These are phyloP conservation scores for Pyricularia grisea DNA, from an alignment of 2,329 filamentous ascomycete genomes.

Conservation along the genomic window DNA sequence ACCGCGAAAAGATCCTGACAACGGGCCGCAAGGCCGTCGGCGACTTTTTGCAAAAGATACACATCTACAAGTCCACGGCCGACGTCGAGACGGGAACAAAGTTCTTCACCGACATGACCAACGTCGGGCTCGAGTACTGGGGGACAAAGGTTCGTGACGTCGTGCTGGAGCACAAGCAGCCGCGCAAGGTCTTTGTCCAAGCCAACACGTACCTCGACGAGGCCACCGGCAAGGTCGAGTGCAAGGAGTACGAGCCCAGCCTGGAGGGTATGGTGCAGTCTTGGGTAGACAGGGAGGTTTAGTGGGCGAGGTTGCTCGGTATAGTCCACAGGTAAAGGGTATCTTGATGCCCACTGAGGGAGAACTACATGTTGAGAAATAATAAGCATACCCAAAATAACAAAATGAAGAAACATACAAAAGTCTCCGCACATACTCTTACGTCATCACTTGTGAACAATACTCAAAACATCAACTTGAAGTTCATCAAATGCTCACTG, in stretches of 20 bases:
- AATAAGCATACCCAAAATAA: too few species aligned
- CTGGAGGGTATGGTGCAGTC: slow-evolving; percentile 76
- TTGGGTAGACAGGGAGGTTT: slow-evolving; percentile 52
- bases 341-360: too few species aligned
- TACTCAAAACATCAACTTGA: neutral
- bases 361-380: too few species aligned
- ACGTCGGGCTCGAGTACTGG: slow-evolving; percentile 75
- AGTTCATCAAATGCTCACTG: neutral
- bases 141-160: slow-evolving; percentile 68
- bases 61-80: slow-evolving; percentile 86
- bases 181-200: slow-evolving; percentile 88
- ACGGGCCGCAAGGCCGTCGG: slow-evolving; percentile 77
- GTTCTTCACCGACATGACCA: slow-evolving; percentile 77
- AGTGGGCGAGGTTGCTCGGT: neutral
- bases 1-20: slow-evolving; percentile 78
- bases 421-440: neutral
- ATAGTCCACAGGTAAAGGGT: too few species aligned
- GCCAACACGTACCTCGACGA: slow-evolving; percentile 73
- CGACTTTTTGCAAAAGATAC: slow-evolving; percentile 80
- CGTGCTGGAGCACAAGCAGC: slow-evolving; percentile 68
- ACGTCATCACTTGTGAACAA: neutral
- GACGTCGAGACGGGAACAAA: slow-evolving; percentile 69
- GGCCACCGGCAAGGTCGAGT: slow-evolving; percentile 56
- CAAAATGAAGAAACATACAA: neutral
- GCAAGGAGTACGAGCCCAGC: slow-evolving; percentile 82